Percentiles rank a stretch among this genome's conserved stretches.
Evolutionary conservation across 371 early-diverging fungal species (phyloP).

Genomic region (Rhizopus arrhizus): DNA sequence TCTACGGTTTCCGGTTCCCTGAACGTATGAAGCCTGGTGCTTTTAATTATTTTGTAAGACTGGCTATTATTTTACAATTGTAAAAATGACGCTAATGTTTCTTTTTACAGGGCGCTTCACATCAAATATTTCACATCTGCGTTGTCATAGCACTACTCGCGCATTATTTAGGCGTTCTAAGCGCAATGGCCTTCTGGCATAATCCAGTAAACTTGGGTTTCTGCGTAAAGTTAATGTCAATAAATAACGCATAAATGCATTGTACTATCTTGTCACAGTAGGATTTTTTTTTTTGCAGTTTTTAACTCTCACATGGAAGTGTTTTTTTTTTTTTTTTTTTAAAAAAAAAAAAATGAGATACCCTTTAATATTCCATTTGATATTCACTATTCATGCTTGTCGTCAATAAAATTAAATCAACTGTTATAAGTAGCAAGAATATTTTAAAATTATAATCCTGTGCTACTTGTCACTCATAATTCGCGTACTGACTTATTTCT

Average conservation of each 20-base stretch:
- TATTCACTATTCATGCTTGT: too few species aligned
- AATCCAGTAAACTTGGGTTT: conserved; percentile 20
- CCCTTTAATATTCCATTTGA: too few species aligned
- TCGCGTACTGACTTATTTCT: too few species aligned
- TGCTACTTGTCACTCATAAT: too few species aligned
- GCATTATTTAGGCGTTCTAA: conserved; percentile 81
- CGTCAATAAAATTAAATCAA: too few species aligned
- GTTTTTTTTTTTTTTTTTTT: too few species aligned
- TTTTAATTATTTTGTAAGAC: conserved; percentile 63
- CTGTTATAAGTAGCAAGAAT: too few species aligned
- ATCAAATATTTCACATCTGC: conserved; percentile 90
- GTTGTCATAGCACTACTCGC: conserved; percentile 78
- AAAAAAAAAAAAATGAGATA: too few species aligned
- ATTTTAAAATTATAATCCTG: too few species aligned
- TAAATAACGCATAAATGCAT: background rate
- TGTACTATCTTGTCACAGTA: too few species aligned
- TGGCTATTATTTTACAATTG: background rate
- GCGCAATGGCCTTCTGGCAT: conserved; percentile 66
- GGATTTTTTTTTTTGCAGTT: background rate
- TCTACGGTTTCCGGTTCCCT: conserved; percentile 75
- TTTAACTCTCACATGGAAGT: too few species aligned
- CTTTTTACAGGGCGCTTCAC: conserved; percentile 66
- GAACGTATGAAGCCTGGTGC: conserved; percentile 64
- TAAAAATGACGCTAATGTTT: background rate
- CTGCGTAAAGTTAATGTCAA: conserved; percentile 2